Evolutionary conservation across 768 basidiomycete species (phyloP).

Genomic region (Leucocoprinus birnbaumii): DNA sequence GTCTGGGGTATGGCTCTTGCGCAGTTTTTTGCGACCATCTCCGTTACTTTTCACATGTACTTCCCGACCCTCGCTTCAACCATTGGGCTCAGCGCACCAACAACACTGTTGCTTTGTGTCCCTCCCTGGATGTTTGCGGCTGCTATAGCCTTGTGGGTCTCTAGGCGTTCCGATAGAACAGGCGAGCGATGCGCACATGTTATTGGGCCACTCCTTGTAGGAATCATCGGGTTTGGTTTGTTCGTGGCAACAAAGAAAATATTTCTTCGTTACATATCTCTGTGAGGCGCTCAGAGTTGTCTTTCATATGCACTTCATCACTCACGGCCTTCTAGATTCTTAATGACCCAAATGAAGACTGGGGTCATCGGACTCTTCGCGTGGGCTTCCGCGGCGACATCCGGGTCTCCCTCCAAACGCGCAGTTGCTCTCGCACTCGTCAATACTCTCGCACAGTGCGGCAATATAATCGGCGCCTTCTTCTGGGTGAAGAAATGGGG

Average conservation of each 20-base stretch:
- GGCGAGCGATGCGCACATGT: slow-evolving; percentile 76
- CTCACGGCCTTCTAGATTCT: slow-evolving; percentile 43
- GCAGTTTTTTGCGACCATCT: slow-evolving; percentile 40
- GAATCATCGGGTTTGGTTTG: slow-evolving; percentile 67
- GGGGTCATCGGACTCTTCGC: slow-evolving; percentile 66
- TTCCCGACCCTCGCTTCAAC: slow-evolving; percentile 73
- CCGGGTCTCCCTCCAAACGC: slow-evolving; percentile 73
- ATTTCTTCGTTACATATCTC: slow-evolving; percentile 58
- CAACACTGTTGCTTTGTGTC: slow-evolving; percentile 54
- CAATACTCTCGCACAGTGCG: slow-evolving; percentile 78
- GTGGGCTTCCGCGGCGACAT: slow-evolving; percentile 48
- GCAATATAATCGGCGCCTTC: slow-evolving; percentile 84
- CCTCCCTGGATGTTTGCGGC: slow-evolving; percentile 68
- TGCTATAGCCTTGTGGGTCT: slow-evolving; percentile 47
- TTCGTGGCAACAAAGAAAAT: slow-evolving; percentile 63
- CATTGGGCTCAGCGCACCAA: slow-evolving; percentile 58
- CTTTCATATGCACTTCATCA: not conserved
- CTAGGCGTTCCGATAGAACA: slow-evolving; percentile 68
- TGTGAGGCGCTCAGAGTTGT: slow-evolving; percentile 46
- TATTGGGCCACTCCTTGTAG: slow-evolving; percentile 45
- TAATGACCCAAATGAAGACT: slow-evolving; percentile 74
- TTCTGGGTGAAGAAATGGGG: slow-evolving; percentile 71
- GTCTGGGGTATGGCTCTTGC: slow-evolving; percentile 57
- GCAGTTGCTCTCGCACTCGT: slow-evolving; percentile 82
- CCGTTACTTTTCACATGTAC: slow-evolving; percentile 66